Conservation (phyloP, 2,329 filamentous ascomycete species). For the Fusarium sp. region DNA sequence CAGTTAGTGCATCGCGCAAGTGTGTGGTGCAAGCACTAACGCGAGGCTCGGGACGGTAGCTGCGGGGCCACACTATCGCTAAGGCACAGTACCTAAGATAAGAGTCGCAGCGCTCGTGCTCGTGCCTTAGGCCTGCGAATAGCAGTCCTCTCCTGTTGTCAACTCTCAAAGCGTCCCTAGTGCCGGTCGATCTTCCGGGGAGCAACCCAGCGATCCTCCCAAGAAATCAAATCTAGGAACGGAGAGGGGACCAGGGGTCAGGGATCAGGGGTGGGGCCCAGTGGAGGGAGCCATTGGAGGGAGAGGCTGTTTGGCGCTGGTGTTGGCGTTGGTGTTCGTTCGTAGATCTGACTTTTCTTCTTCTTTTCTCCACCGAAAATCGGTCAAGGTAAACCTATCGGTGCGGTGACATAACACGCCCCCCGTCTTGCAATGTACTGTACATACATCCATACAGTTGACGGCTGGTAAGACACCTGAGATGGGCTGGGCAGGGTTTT, state of each 20-base stretch:
- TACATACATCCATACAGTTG: background rate
- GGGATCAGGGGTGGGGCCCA: slow-evolving; percentile 3
- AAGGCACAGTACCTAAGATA: background rate
- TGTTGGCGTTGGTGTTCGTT: slow-evolving; percentile 1
- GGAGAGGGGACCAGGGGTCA: slow-evolving; percentile 1
- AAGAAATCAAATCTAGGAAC: slow-evolving; percentile 36
- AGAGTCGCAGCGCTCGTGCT: background rate
- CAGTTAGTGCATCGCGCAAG: slow-evolving; percentile 23
- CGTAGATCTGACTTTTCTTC: slow-evolving; percentile 10
- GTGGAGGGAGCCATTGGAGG: slow-evolving; percentile 1
- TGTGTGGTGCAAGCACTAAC: slow-evolving; percentile 17
- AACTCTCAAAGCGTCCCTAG: slow-evolving; percentile 8
- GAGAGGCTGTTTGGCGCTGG: slow-evolving; percentile 3
- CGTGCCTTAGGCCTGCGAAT: background rate
- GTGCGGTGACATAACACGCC: slow-evolving; percentile 1
- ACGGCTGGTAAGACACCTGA: slow-evolving; percentile 33
- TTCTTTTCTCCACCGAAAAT: slow-evolving; percentile 1
- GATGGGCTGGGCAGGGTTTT: slow-evolving; percentile 14
- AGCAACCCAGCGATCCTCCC: slow-evolving; percentile 32
- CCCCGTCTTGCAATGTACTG: background rate
- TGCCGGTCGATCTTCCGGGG: slow-evolving; percentile 39
- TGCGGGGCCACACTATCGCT: slow-evolving; percentile 15
- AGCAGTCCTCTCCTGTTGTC: slow-evolving; percentile 3
- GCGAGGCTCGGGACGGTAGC: slow-evolving; percentile 18
- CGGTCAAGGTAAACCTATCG: background rate